A percentile compares a stretch with the other conserved stretches of the same genome.
Conservation (phyloP, 352 stramenopile genomes). For the Pythium rhizo-oryzae region DNA sequence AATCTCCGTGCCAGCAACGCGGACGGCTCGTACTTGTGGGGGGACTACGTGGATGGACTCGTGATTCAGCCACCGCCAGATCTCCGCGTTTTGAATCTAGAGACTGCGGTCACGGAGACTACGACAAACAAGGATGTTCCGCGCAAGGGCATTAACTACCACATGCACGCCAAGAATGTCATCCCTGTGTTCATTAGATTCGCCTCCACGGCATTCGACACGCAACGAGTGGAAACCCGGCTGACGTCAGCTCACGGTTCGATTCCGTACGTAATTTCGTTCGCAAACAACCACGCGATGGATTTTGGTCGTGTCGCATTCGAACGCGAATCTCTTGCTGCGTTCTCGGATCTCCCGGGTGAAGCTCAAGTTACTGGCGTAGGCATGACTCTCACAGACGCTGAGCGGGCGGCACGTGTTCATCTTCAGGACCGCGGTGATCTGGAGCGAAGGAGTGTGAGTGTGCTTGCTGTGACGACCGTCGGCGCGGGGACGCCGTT, state of each 20-base stretch:
- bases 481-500: conserved; percentile 36
- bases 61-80: conserved; percentile 33
- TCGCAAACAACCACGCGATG: conserved; percentile 53
- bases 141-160: conserved; percentile 43
- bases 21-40: conserved; percentile 41
- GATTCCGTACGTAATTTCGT: conserved; percentile 40
- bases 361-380: conserved; percentile 28
- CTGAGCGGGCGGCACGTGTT: conserved; percentile 26
- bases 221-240: background rate
- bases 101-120: conserved; percentile 43
- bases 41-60: conserved; percentile 35
- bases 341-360: conserved; percentile 25
- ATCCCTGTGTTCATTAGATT: conserved; percentile 25
- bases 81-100: conserved; percentile 45
- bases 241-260: background rate
- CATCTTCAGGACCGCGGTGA: background rate
- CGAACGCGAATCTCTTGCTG: conserved; percentile 37
- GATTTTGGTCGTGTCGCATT: conserved; percentile 47
- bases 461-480: conserved; percentile 34
- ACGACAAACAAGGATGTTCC: conserved; percentile 40
- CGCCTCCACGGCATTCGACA: conserved; percentile 17
- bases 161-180: conserved; percentile 34
- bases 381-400: conserved; percentile 30
- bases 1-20: conserved; percentile 32
- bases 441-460: conserved; percentile 21